Percentiles rank a stretch among this genome's conserved stretches.
These are phyloP conservation scores for Camellia oleifera DNA, from an alignment of 179 eudicot species.

Conservation along the genomic window DNA sequence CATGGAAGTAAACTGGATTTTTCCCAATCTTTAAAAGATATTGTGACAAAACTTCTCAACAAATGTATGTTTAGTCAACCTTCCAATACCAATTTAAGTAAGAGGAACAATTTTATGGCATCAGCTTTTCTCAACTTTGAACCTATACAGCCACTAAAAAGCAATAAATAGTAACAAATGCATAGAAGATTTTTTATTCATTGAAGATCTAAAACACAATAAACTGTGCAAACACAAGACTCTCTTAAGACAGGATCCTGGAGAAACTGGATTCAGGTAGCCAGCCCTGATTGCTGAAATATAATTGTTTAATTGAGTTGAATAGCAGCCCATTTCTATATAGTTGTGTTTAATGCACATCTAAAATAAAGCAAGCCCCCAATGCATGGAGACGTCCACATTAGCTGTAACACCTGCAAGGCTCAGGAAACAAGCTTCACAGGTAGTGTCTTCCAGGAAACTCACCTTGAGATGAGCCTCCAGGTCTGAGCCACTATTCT, in stretches of 20 bases:
- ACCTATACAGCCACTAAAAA: not conserved
- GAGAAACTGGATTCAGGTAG: not conserved
- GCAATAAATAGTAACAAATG: not conserved
- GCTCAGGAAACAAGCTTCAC: slow-evolving; percentile 2
- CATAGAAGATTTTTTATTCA: not conserved
- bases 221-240: not conserved
- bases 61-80: not conserved
- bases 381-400: slow-evolving; percentile 1
- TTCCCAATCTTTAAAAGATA: too few species aligned
- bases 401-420: not conserved
- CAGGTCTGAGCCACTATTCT: not conserved
- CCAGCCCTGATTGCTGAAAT: not conserved
- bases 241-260: not conserved
- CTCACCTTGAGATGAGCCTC: slow-evolving; percentile 8
- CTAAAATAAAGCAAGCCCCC: not conserved
- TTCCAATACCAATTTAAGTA: not conserved
- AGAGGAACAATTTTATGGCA: not conserved
- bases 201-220: not conserved
- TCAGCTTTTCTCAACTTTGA: slow-evolving; percentile 4
- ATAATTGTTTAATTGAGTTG: slow-evolving; percentile 2
- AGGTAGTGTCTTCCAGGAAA: not conserved
- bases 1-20: too few species aligned
- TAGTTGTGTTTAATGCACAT: not conserved
- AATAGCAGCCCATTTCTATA: not conserved
- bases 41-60: not conserved